Conservation (phyloP, 2,329 filamentous ascomycete species). For the Ophiostoma fasciatum region DNA sequence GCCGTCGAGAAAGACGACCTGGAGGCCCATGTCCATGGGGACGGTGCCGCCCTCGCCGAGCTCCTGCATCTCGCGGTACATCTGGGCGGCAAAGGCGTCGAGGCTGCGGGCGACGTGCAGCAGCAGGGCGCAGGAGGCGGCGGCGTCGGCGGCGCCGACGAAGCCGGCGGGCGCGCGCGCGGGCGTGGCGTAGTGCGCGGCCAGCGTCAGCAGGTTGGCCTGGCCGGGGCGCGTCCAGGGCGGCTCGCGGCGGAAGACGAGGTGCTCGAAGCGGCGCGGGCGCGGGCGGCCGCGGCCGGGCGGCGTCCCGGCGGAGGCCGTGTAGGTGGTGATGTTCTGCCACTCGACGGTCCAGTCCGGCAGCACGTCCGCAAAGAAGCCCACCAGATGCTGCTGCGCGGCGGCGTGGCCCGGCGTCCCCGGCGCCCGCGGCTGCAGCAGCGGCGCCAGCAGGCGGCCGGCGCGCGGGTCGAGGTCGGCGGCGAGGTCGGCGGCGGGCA, state of each 20-base stretch:
- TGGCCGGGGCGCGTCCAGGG: conserved; percentile 58
- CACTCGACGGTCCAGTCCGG: conserved; percentile 57
- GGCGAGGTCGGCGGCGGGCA: conserved; percentile 44
- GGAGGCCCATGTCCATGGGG: conserved; percentile 58
- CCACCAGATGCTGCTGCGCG: conserved; percentile 56
- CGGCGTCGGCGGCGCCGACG: conserved; percentile 73
- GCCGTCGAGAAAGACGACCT: conserved; percentile 73
- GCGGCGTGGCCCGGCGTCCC: conserved; percentile 53
- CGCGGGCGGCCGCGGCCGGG: too few species aligned
- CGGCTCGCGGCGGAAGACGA: conserved; percentile 64
- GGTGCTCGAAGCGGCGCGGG: conserved; percentile 55
- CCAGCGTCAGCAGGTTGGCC: conserved; percentile 58
- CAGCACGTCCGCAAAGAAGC: conserved; percentile 52
- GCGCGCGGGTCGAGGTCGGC: conserved; percentile 53
- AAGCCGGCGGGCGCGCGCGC: conserved; percentile 52
- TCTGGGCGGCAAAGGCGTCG: conserved; percentile 55
- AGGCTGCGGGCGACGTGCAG: conserved; percentile 61
- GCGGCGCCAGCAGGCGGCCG: conserved; percentile 56
- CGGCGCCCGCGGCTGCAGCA: conserved; percentile 59
- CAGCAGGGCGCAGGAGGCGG: conserved; percentile 71
- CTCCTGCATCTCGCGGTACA: conserved; percentile 55
- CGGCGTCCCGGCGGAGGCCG: too few species aligned
- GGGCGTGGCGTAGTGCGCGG: conserved; percentile 76
- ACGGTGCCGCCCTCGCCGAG: conserved; percentile 36
- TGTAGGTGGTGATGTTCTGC: conserved; percentile 53